Conservation (phyloP, 495 filamentous ascomycete species). For the Collariella sp. region DNA sequence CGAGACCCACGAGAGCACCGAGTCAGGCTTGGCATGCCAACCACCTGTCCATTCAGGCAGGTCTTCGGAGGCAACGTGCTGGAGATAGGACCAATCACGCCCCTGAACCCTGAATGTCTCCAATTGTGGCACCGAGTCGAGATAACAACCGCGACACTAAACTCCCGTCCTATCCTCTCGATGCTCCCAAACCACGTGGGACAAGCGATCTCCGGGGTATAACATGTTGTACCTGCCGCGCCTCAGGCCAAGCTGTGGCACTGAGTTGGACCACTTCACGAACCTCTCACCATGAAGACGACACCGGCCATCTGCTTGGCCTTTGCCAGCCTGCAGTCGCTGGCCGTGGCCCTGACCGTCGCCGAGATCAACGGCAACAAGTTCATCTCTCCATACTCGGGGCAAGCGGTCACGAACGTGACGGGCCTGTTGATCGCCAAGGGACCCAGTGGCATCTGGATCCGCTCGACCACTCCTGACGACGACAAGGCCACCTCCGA, state of each 20-base stretch:
- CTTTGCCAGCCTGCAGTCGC: conserved; percentile 19
- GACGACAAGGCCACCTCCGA: conserved; percentile 36
- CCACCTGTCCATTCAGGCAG: conserved; percentile 17
- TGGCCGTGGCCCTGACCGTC: conserved; percentile 43
- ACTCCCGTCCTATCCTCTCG: not conserved
- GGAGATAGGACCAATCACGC: conserved; percentile 5
- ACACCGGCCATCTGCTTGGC: conserved; percentile 10
- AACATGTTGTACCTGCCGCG: not conserved
- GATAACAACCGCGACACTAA: conserved; percentile 2
- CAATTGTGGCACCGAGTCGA: not conserved
- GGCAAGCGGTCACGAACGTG: conserved; percentile 43
- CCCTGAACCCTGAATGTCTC: conserved; percentile 4
- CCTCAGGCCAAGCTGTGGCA: not conserved
- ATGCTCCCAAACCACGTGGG: not conserved
- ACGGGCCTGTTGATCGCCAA: conserved; percentile 53
- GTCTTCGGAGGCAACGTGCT: conserved; percentile 8
- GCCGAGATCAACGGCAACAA: conserved; percentile 52
- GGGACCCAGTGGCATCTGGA: conserved; percentile 48
- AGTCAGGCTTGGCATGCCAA: not conserved
- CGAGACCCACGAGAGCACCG: not conserved
- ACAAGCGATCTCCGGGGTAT: not conserved
- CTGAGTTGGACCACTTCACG: not conserved
- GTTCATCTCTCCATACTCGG: conserved; percentile 49
- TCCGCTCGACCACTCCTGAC: conserved; percentile 45
- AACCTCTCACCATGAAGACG: conserved; percentile 14